Percentiles rank a stretch among this genome's conserved stretches.
Evolutionary conservation across 345 rosid species (phyloP).

Genomic region (Brassica carinata): DNA sequence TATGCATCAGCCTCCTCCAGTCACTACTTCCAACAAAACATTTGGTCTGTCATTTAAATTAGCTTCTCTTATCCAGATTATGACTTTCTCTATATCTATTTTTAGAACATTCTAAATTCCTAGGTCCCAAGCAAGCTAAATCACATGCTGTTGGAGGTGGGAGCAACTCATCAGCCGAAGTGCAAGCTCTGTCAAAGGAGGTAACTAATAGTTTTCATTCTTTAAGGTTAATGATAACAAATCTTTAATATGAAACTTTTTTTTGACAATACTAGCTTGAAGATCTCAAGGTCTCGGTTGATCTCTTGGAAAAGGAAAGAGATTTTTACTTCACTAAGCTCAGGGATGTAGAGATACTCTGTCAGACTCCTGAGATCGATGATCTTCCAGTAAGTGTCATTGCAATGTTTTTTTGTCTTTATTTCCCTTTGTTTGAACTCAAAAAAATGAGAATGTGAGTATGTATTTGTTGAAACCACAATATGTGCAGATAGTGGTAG

Average conservation of each 20-base stretch:
- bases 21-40: slow-evolving; percentile 27
- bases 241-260: not conserved
- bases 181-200: slow-evolving; percentile 79
- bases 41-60: slow-evolving; percentile 7
- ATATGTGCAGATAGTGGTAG: slow-evolving; percentile 66
- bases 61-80: not conserved
- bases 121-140: slow-evolving; percentile 66
- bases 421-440: not conserved
- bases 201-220: slow-evolving; percentile 39
- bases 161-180: slow-evolving; percentile 51
- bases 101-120: slow-evolving; percentile 2
- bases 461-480: slow-evolving; percentile 17
- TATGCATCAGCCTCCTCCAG: slow-evolving; percentile 41
- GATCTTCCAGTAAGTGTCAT: slow-evolving; percentile 56
- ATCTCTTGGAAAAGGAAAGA: slow-evolving; percentile 83
- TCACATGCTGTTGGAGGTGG: slow-evolving; percentile 44
- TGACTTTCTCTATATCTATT: not conserved
- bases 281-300: slow-evolving; percentile 75
- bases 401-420: slow-evolving; percentile 1
- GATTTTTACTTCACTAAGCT: slow-evolving; percentile 90
- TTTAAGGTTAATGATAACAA: not conserved
- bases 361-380: slow-evolving; percentile 75
- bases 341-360: slow-evolving; percentile 80
- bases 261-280: slow-evolving; percentile 48
- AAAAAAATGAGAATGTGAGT: not conserved